These are phyloP conservation scores for Calonectria montana DNA, from an alignment of 2,329 filamentous ascomycete species.

Conservation along the genomic window DNA sequence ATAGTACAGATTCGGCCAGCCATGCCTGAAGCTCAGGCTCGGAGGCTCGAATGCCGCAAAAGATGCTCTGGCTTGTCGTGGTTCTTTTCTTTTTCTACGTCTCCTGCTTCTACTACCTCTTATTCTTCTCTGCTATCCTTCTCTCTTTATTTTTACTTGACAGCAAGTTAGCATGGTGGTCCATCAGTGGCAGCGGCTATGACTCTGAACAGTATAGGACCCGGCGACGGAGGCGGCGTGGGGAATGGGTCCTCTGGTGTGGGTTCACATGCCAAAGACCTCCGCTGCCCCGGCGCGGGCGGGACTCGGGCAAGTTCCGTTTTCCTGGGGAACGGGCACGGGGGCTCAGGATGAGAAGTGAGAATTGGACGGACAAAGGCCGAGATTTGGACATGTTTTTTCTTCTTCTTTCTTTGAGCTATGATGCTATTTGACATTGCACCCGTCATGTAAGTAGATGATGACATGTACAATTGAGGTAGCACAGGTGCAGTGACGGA, in stretches of 20 bases:
- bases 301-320: conserved; percentile 43
- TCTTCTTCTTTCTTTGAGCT: neutral
- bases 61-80: too few relatives aligned
- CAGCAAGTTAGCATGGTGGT: neutral
- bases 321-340: conserved; percentile 30
- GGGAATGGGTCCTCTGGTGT: conserved; percentile 1
- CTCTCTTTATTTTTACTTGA: neutral
- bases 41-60: neutral
- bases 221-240: conserved; percentile 11
- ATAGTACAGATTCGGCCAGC: neutral
- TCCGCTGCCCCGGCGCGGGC: conserved; percentile 45
- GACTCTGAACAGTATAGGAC: neutral
- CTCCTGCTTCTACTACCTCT: too few relatives aligned
- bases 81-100: too few relatives aligned
- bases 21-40: neutral
- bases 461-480: neutral
- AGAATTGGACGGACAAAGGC: conserved; percentile 37
- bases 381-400: conserved; percentile 25
- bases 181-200: neutral
- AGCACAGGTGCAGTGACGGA: too few relatives aligned
- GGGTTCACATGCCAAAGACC: conserved; percentile 46
- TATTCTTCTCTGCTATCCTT: neutral
- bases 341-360: conserved; percentile 19
- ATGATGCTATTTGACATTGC: neutral
- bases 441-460: neutral